A percentile compares a stretch with the other conserved stretches of the same genome.
These are phyloP conservation scores for Eucalyptus regnans DNA, from an alignment of 345 rosid species.

Conservation along the genomic window DNA sequence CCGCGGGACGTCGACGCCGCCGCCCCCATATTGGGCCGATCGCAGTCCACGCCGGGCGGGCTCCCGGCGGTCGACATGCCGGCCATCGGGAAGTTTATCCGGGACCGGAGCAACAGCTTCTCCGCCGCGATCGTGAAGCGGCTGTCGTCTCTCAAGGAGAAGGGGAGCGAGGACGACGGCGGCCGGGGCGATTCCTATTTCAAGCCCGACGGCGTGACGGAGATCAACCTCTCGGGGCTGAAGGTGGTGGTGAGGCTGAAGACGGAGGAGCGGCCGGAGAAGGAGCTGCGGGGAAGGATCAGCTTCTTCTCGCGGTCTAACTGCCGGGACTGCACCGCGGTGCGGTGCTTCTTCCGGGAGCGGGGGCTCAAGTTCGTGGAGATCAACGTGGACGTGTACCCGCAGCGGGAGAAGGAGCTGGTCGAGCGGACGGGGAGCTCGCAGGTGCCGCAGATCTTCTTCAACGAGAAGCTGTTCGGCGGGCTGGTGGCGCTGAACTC, in stretches of 20 bases:
- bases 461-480: constrained; percentile 71
- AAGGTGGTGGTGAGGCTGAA: constrained; percentile 56
- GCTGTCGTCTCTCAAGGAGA: constrained; percentile 17
- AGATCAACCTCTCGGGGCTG: constrained; percentile 64
- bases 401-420: constrained; percentile 49
- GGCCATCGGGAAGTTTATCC: constrained; percentile 36
- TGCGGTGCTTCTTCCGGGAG: constrained; percentile 49
- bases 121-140: constrained; percentile 46
- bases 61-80: constrained; percentile 21
- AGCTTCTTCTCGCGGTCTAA: constrained; percentile 73
- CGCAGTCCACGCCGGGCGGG: constrained; percentile 17
- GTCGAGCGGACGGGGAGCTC: constrained; percentile 41
- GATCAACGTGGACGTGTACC: constrained; percentile 76
- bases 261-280: constrained; percentile 7
- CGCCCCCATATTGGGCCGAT: neutral
- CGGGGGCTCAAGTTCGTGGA: constrained; percentile 53
- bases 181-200: neutral
- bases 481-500: constrained; percentile 78
- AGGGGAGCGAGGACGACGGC: neutral
- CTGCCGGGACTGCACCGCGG: constrained; percentile 76
- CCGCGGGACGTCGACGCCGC: neutral
- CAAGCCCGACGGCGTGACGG: constrained; percentile 28
- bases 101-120: constrained; percentile 46
- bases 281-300: constrained; percentile 36
- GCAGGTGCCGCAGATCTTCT: constrained; percentile 83